phyloP scores from a whole-genome alignment of 306 rosid genomes.

The Glycine latifolia region DNA sequence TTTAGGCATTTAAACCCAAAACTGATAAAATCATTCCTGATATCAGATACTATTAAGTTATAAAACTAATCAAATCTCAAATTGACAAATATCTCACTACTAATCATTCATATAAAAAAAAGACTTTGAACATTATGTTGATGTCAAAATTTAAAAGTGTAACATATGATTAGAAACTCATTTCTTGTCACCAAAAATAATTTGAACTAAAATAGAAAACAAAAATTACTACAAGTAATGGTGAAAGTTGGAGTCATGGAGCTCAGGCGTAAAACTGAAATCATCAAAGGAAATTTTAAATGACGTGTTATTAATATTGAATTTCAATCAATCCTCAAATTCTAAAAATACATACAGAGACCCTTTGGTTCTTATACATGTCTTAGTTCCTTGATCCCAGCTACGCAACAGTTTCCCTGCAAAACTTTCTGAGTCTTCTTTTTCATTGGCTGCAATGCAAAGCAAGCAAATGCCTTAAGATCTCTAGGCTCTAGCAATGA shows the following conservation, averaged over 20 bases:
- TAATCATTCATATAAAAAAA: neutral
- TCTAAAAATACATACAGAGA: slow-evolving; percentile 85
- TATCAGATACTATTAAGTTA: neutral
- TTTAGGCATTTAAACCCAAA: neutral
- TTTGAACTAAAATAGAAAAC: slow-evolving; percentile 16
- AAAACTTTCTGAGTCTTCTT: slow-evolving; percentile 63
- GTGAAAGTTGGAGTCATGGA: slow-evolving; percentile 40
- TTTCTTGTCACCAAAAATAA: slow-evolving; percentile 36
- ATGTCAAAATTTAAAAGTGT: slow-evolving; percentile 1
- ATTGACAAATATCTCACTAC: neutral
- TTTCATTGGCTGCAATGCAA: slow-evolving; percentile 48
- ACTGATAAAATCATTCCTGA: slow-evolving; percentile 1
- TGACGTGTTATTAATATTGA: slow-evolving; percentile 88
- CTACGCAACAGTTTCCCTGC: slow-evolving; percentile 70
- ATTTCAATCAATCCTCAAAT: slow-evolving; percentile 79
- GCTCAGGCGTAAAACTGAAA: slow-evolving; percentile 43
- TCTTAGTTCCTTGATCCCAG: slow-evolving; percentile 67
- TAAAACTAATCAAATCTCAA: slow-evolving; percentile 28
- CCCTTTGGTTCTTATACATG: slow-evolving; percentile 74
- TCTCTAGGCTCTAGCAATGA: slow-evolving; percentile 49
- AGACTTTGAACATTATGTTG: neutral
- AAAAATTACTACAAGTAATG: slow-evolving; percentile 40
- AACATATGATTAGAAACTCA: slow-evolving; percentile 28
- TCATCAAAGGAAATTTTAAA: slow-evolving; percentile 50
- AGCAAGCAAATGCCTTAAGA: slow-evolving; percentile 59